Conservation (phyloP, 2,329 filamentous ascomycete genomes). For the Arthrobotrys iridis region DNA sequence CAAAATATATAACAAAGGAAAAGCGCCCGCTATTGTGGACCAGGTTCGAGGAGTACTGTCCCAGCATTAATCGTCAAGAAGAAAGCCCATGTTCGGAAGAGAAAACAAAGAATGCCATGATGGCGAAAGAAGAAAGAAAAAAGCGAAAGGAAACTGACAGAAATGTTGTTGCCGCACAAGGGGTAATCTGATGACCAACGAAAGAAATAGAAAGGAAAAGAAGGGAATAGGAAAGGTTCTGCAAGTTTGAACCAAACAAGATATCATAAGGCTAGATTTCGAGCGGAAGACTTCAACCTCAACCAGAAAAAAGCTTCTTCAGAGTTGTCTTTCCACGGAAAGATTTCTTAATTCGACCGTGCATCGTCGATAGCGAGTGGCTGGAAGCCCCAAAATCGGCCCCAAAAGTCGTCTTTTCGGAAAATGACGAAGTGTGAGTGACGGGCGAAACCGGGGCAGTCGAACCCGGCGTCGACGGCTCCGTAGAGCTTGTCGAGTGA, state of each 20-base stretch:
- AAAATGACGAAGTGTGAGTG: conserved; percentile 42
- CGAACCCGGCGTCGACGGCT: conserved; percentile 35
- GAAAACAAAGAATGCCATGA: neutral
- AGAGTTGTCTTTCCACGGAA: conserved; percentile 32
- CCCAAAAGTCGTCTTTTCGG: conserved; percentile 33
- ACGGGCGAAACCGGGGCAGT: conserved; percentile 39
- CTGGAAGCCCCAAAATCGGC: conserved; percentile 38
- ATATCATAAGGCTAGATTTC: conserved; percentile 13
- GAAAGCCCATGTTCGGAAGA: neutral
- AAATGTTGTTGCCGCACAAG: conserved; percentile 23
- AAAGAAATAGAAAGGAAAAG: conserved; percentile 10
- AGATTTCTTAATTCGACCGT: conserved; percentile 50
- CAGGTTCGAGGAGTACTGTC: neutral
- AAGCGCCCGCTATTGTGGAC: conserved; percentile 16
- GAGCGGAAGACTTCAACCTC: conserved; percentile 5
- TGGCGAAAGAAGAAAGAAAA: neutral
- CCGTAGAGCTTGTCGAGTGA: conserved; percentile 27
- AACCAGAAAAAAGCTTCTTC: conserved; percentile 42
- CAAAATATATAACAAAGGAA: conserved; percentile 6
- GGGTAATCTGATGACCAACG: conserved; percentile 34
- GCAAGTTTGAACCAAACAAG: neutral
- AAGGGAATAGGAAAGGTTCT: conserved; percentile 2
- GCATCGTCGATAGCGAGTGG: conserved; percentile 42
- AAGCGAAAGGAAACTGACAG: conserved; percentile 35
- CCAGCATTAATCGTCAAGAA: conserved; percentile 6